A percentile compares a stretch with the other conserved stretches of the same genome.
phyloP scores from a whole-genome alignment of 225 moss, liverwort and hornwort genomes.

The Pseudisothecium myosuroides region DNA sequence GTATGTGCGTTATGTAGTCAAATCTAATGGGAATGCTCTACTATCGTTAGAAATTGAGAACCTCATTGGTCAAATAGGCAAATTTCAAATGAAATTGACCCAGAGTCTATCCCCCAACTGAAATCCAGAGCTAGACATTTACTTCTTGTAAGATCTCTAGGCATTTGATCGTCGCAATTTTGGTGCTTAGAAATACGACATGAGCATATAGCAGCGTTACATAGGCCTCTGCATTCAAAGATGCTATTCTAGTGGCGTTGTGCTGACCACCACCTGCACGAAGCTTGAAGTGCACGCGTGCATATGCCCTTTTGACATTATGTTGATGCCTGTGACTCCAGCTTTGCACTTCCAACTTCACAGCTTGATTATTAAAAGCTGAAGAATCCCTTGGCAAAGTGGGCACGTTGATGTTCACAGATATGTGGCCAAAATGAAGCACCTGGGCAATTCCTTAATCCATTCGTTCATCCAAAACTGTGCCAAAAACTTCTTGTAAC shows the following conservation, averaged over 20 bases:
- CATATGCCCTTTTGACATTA: background rate
- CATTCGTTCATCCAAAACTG: background rate
- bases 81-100: background rate
- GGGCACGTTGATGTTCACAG: background rate
- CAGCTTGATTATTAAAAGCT: background rate
- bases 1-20: background rate
- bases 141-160: background rate
- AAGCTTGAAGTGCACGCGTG: background rate
- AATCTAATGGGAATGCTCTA: background rate
- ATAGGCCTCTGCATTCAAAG: background rate
- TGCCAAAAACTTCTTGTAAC: background rate
- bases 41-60: background rate
- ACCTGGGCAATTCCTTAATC: background rate
- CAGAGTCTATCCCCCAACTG: background rate
- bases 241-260: background rate
- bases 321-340: background rate
- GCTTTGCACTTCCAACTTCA: background rate
- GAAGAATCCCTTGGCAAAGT: background rate
- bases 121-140: background rate
- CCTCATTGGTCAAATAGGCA: background rate
- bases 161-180: background rate
- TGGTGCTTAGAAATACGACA: background rate
- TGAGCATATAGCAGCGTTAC: background rate
- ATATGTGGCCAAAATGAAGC: background rate
- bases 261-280: background rate